Base-by-base conservation (phyloP, 768 basidiomycete species). In the Obba rivulosa region DNA sequence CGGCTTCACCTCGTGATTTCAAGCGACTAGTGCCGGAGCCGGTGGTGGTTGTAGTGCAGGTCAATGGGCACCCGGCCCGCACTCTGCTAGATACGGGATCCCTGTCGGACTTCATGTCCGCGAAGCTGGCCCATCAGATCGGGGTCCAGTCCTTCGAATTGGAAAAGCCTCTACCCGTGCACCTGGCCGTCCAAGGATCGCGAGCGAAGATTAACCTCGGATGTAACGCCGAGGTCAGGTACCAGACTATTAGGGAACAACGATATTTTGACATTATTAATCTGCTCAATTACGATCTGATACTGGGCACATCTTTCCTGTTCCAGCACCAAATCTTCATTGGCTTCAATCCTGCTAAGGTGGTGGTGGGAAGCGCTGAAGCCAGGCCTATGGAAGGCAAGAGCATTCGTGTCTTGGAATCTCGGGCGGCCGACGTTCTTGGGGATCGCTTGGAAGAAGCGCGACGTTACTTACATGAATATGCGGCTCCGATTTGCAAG, bases 121-220 rank as follows among this genome's bases (percentile, higher is more conserved):
- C 64, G 0, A 65, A 57, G 1, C 20, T 74, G 0, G 67, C 64
- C 0, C 66, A 71, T 42, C 74, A 76, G 49, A 46, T 75, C 3
- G 58, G 61, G 2, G 31, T 70, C 0, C 46, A 57, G 23, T 46
- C 45, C 1, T 48, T 52, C 0, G 50, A 55, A 10, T 52, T 75
- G 1, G 60, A 42, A 0, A 60, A 62, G 22, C 73, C 68, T 2
- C 18, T 76, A 2, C 46, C 61, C 0, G 40, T 75, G 0, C 68
- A 72, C 14, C 53, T 78, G 0, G 74, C 73, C 0, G 67, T 71
- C 0, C 66, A 70, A 25, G 76, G 73, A 0, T 76, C 74, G 0
- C 41, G 65, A 0, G 62, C 70, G 0, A 67, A 67, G 43, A 58
- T 77, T 0, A 74, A 69, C 42, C 59, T 25, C 21, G 41, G 57